These are phyloP conservation scores for Talaromyces albobiverticillius DNA, from an alignment of 2,329 filamentous ascomycete genomes.

Conservation along the genomic window DNA sequence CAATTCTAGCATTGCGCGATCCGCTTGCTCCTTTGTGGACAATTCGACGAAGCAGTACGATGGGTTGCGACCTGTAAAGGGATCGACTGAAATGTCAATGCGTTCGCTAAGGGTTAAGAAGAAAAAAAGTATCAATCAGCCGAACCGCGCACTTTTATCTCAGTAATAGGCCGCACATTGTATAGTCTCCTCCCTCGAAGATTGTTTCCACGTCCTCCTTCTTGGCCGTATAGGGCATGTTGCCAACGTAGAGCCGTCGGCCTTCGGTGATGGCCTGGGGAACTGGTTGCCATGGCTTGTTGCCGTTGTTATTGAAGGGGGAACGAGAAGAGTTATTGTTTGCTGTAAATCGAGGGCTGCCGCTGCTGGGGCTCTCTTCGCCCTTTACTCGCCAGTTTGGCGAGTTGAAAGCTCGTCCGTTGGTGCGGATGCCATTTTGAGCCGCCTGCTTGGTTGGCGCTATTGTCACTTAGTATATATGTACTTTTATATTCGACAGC, in stretches of 20 bases:
- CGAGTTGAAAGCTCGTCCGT: constrained; percentile 38
- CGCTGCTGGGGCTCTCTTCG: constrained; percentile 32
- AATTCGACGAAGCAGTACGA: constrained; percentile 76
- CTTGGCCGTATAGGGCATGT: constrained; percentile 55
- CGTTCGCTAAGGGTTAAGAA: constrained; percentile 49
- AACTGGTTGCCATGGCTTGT: constrained; percentile 18
- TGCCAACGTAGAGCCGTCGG: constrained; percentile 53
- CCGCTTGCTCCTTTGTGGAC: constrained; percentile 54
- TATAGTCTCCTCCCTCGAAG: constrained; percentile 41
- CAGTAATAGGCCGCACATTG: constrained; percentile 24
- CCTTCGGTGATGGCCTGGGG: constrained; percentile 38
- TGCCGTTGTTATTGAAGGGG: constrained; percentile 26
- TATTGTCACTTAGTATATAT: constrained; percentile 14
- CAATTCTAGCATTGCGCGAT: constrained; percentile 56
- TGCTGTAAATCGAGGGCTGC: constrained; percentile 26
- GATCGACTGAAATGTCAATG: constrained; percentile 67
- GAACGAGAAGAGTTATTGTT: constrained; percentile 28
- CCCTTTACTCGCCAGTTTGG: constrained; percentile 42
- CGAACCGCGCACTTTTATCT: constrained; percentile 5
- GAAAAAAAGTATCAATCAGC: constrained; percentile 17
- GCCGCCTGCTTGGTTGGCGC: constrained; percentile 31
- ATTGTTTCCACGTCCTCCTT: constrained; percentile 48
- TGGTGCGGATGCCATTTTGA: constrained; percentile 33
- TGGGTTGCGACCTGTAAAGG: constrained; percentile 66
- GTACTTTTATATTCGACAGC: not conserved